A percentile compares a stretch with the other conserved stretches of the same genome.
phyloP scores from a whole-genome alignment of 106 monocot species.

The Dioscorea zingiberensis region DNA sequence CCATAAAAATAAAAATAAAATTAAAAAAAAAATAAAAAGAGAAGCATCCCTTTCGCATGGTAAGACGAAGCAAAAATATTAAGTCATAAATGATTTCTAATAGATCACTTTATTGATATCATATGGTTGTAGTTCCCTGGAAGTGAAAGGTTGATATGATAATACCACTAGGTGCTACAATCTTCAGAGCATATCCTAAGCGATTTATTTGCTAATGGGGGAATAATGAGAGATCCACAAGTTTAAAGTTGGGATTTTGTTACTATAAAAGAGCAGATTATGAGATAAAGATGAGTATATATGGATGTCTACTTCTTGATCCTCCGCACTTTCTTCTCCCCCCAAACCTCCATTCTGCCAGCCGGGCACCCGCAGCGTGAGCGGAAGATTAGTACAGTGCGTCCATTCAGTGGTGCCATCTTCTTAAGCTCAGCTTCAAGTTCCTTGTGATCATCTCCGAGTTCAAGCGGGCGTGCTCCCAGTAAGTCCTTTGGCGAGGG shows the following conservation, averaged over 20 bases:
- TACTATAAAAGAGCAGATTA: neutral
- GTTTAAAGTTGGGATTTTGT: neutral
- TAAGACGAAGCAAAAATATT: no score
- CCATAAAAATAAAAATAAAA: no score
- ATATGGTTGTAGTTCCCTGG: no score
- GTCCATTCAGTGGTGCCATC: conserved; percentile 93
- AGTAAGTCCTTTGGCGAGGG: conserved; percentile 25
- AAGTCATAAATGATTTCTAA: no score
- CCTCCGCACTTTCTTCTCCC: conserved; percentile 53
- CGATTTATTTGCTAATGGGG: neutral
- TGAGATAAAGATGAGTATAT: neutral
- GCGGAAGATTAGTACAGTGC: conserved; percentile 84
- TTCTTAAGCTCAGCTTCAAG: conserved; percentile 92
- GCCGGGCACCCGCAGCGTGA: conserved; percentile 72
- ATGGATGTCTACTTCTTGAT: conserved; percentile 60
- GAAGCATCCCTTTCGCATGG: no score
- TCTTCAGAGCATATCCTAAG: neutral
- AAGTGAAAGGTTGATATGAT: no score
- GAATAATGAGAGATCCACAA: neutral
- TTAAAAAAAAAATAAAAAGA: no score
- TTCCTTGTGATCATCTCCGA: conserved; percentile 72
- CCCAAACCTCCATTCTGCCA: conserved; percentile 97
- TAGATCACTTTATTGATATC: no score
- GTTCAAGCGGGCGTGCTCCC: conserved; percentile 41
- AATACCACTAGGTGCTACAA: neutral